These are phyloP conservation scores for Penicillium malachiteum DNA, from an alignment of 495 filamentous ascomycete species.

Conservation along the genomic window DNA sequence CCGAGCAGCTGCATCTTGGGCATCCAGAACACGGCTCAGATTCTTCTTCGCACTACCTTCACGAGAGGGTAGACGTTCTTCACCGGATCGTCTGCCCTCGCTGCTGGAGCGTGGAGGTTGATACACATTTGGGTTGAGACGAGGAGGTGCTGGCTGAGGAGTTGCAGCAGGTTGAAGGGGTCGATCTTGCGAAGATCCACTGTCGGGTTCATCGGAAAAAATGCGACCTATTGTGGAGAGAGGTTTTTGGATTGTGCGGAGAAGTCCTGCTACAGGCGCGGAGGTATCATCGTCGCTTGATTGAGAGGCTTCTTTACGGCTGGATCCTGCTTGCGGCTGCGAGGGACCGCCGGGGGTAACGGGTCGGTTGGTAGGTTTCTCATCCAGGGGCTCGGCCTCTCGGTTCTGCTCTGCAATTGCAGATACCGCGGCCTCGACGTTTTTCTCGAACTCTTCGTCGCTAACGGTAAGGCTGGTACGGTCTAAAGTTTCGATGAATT, in stretches of 20 bases:
- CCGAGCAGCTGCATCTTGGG: conserved; percentile 88
- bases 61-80: conserved; percentile 29
- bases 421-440: conserved; percentile 95
- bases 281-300: conserved; percentile 61
- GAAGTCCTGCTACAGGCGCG: conserved; percentile 78
- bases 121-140: conserved; percentile 57
- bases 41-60: conserved; percentile 27
- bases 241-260: conserved; percentile 89
- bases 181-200: conserved; percentile 34
- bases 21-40: conserved; percentile 37
- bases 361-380: conserved; percentile 43
- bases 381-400: conserved; percentile 54
- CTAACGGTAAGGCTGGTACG: conserved; percentile 89
- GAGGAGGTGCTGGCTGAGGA: conserved; percentile 58
- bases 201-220: conserved; percentile 75
- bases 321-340: conserved; percentile 49
- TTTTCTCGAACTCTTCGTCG: conserved; percentile 91
- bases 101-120: conserved; percentile 48
- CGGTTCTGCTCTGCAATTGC: conserved; percentile 88
- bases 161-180: conserved; percentile 50
- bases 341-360: conserved; percentile 12
- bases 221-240: conserved; percentile 95
- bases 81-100: conserved; percentile 46
- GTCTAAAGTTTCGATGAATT: conserved; percentile 96
- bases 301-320: conserved; percentile 31